Evolutionary conservation across 2,329 filamentous ascomycete genomes (phyloP).

Genomic region (Epichloe amarillans): DNA sequence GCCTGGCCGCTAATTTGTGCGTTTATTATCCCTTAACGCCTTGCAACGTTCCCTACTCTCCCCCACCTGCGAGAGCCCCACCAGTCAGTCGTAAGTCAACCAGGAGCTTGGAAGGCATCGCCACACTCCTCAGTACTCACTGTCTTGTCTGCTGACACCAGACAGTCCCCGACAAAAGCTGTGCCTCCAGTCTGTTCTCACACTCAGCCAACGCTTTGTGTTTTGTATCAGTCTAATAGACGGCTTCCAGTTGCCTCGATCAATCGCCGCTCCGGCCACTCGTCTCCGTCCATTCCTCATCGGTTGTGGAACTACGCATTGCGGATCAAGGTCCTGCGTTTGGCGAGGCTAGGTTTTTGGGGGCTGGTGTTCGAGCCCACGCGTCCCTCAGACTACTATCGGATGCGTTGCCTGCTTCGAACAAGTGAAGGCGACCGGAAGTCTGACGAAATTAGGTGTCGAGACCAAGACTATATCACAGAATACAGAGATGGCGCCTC

Average conservation of each 20-base stretch:
- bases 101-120: background rate
- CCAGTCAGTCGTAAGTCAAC: background rate
- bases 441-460: background rate
- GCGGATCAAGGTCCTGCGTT: background rate
- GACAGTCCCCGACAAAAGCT: background rate
- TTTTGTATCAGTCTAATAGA: background rate
- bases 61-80: background rate
- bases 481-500: conserved; percentile 12
- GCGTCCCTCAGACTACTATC: background rate
- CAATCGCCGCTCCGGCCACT: background rate
- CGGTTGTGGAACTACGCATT: background rate
- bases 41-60: no score
- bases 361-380: background rate
- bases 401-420: background rate
- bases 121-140: background rate
- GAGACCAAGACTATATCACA: conserved; percentile 10
- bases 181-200: background rate
- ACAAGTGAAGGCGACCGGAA: background rate
- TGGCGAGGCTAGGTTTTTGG: background rate
- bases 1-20: no score
- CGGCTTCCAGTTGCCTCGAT: background rate
- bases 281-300: background rate
- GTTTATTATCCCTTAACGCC: no score
- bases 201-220: background rate
- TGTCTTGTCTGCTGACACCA: background rate